Evolutionary conservation across 176 grass and related monocot genomes (phyloP).

Genomic region (Eleusine indica): DNA sequence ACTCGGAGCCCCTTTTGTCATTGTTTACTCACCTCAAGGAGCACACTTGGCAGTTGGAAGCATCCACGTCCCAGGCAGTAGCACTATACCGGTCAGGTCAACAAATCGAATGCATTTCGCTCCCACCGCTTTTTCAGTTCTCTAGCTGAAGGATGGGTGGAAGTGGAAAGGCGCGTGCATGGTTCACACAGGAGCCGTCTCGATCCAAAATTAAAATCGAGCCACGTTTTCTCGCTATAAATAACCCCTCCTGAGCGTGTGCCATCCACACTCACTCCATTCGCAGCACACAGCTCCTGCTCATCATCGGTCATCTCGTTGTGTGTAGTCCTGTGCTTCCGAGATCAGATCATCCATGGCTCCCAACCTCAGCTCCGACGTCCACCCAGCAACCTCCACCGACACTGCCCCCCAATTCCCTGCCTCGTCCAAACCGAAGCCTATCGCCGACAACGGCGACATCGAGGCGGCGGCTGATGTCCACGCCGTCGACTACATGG

Average conservation of each 20-base stretch:
- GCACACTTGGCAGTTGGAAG: neutral
- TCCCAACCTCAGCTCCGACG: constrained; percentile 41
- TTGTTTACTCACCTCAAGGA: neutral
- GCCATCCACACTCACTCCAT: constrained; percentile 40
- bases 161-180: neutral
- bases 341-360: constrained; percentile 39
- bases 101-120: neutral
- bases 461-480: constrained; percentile 23
- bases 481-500: constrained; percentile 54
- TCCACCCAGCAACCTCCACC: constrained; percentile 30
- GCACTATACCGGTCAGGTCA: neutral
- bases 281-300: neutral
- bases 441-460: neutral
- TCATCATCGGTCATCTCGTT: neutral
- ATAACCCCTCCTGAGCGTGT: constrained; percentile 46
- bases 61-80: neutral
- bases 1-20: neutral
- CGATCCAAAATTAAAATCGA: neutral
- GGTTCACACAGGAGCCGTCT: constrained; percentile 21
- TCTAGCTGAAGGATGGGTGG: neutral
- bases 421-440: neutral
- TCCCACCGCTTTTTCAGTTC: neutral
- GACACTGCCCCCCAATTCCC: neutral
- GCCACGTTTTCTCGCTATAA: constrained; percentile 34
- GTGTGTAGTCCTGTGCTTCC: neutral